Evolutionary conservation across 352 stramenopile genomes (phyloP), one percentile per base, ranked within the genome.

Genomic region (Stephanocyclus meneghinianus): DNA sequence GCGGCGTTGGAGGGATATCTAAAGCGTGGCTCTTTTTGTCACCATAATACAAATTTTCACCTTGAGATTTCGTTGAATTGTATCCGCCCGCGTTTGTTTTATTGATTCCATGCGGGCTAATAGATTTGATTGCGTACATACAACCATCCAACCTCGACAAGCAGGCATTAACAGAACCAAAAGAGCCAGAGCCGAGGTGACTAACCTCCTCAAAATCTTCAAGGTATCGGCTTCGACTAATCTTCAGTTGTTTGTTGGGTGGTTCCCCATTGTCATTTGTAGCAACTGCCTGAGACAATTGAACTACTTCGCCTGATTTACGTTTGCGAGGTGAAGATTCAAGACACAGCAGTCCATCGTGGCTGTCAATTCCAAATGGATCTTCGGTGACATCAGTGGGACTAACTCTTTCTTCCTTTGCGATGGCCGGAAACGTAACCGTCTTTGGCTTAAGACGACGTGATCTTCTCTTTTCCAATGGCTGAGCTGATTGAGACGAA

Each of bases 71-170:
- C 1, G 29, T 30, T 44, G 29, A 18, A 26, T 42, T 26, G 29
- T 62, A 62, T 44, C 26, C 53, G 18, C 29, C 10, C 26, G 30
- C 53, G 30, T 60, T 35, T 21, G 62, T 82, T 87, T 68, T 86
- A 90, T 47, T 74, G 73, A 16, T 79, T 59, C 10, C 88, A 45
- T 60, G 85, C 73, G 9, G 80, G 69, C 32, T 65, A 66, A 82
- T 74, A 4, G 79, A 85, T 75, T 95, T 95, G 32, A 95, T 88
- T 7, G 91, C 91, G 77, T 95, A 95, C 64, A 90, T 86, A 57
- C 87, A 93, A 3, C 91, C 91, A 83, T 95, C 91, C 16, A 95
- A 71, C 15, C 88, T 75, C 18, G 84, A 93, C 48, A 91, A 78
- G 44, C 87, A 91, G 64, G 91, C 85, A 81, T 92, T 89, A 16